Percentiles rank a stretch among this genome's conserved stretches.
phyloP scores from a whole-genome alignment of 2,329 filamentous ascomycete species.

The Stachybotrys echinatus region DNA sequence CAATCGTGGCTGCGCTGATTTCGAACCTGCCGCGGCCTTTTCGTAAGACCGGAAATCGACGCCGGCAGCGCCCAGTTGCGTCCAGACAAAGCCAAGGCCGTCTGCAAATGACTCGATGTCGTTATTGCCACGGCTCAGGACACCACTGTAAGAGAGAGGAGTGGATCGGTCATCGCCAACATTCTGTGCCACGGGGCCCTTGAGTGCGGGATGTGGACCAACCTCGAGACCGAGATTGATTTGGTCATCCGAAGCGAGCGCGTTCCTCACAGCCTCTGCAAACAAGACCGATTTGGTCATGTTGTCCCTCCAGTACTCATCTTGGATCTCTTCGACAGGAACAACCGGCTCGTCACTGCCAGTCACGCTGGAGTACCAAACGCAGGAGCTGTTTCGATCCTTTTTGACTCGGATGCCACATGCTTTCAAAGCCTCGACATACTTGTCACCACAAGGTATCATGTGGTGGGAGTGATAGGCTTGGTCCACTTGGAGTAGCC shows the following conservation, averaged over 20 bases:
- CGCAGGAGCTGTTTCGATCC: background rate
- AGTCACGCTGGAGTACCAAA: conserved; percentile 19
- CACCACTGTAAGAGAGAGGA: conserved; percentile 7
- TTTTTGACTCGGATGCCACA: conserved; percentile 1
- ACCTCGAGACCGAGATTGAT: conserved; percentile 26
- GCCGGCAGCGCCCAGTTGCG: conserved; percentile 1
- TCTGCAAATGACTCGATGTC: conserved; percentile 10
- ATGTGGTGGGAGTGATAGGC: conserved; percentile 48
- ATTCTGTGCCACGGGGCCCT: conserved; percentile 40
- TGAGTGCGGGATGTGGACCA: conserved; percentile 41
- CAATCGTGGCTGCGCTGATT: background rate
- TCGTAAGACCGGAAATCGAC: conserved; percentile 2
- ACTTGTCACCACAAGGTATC: conserved; percentile 14
- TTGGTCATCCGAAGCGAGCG: background rate
- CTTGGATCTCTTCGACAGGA: background rate
- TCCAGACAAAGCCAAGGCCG: conserved; percentile 12
- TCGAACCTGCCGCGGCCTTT: background rate
- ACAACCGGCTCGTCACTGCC: conserved; percentile 13
- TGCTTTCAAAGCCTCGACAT: conserved; percentile 4
- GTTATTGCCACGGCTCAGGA: conserved; percentile 10
- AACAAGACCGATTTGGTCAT: conserved; percentile 17
- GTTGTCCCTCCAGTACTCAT: conserved; percentile 18
- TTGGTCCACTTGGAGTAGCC: conserved; percentile 33
- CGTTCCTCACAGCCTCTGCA: conserved; percentile 8
- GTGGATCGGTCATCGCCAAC: conserved; percentile 1